Conservation (phyloP, 805 yeast genomes). For the Kazachstania bromeliacearum region DNA sequence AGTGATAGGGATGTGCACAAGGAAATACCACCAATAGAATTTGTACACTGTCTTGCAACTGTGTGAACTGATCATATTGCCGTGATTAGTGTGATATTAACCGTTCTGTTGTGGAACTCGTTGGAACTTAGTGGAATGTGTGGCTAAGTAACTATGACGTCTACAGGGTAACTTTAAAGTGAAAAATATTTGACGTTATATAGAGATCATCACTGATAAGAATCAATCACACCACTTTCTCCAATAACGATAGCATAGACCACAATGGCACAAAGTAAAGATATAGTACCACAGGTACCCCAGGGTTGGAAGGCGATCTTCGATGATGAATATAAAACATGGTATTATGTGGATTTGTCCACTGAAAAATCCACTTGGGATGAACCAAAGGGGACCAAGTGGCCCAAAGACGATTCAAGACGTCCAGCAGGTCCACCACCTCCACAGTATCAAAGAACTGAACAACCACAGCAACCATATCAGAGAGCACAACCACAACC, state of each 20-base stretch:
- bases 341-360: constrained; percentile 70
- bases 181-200: neutral
- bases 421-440: constrained; percentile 31
- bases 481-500: constrained; percentile 20
- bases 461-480: constrained; percentile 14
- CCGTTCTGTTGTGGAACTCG: too few relatives aligned
- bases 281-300: constrained; percentile 46
- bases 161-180: neutral
- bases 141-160: too few relatives aligned
- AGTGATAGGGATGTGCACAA: constrained; percentile 69
- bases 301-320: constrained; percentile 66
- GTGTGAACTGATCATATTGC: too few relatives aligned
- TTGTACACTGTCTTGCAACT: too few relatives aligned
- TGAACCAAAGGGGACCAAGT: constrained; percentile 53
- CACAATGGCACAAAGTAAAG: constrained; percentile 20
- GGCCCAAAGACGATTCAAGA: constrained; percentile 25
- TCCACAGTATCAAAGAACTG: constrained; percentile 18
- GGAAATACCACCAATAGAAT: constrained; percentile 43
- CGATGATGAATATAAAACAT: constrained; percentile 60
- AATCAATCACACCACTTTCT: too few relatives aligned
- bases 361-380: constrained; percentile 88
- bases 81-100: too few relatives aligned
- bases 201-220: too few relatives aligned
- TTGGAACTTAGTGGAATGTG: too few relatives aligned
- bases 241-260: neutral